Base-by-base conservation (phyloP, 1,284 basidiomycete species). In the Phylloboletellus chloephorus region DNA sequence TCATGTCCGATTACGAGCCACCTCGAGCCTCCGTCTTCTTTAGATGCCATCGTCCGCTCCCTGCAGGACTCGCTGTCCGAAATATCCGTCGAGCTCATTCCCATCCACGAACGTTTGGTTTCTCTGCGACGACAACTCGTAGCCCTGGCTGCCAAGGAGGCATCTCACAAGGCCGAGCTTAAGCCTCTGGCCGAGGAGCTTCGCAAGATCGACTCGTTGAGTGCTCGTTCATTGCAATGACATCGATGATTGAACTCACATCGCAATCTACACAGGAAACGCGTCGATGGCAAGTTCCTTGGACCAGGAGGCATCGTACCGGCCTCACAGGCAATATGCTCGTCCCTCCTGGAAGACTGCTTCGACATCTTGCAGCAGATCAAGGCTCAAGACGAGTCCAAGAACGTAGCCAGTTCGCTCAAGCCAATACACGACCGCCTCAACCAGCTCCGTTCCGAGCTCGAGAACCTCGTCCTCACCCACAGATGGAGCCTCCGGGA, bases 281-380 rank as follows among this genome's bases (percentile, higher is more conserved):
- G 95, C 11, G 90, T 95, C 6, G 92, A 98, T 57, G 93, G 94
- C 43, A 96, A 96, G 64, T 98, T 97, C 66, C 72, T 97, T 17
- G 92, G 91, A 3, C 91, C 92, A 9, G 90, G 90, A 13, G 94
- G 93, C 29, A 84, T 79, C 30, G 86, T 97, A 0, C 92, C 94
- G 9, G 77, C 86, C 32, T 95, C 93, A 7, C 94, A 97, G 64
- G 89, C 88, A 2, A 64, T 87, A n/a, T 88, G 86, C 52, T 82
- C 82, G 0, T 94, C 94, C 2, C 69, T 98, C 21, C 72, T 99
- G 9, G 95, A 98, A 65, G 91, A 95, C 57, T 96, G 92, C 63
- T 99, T 98, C 64, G 94, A 98, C 45, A 89, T 98, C 47, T 76
- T 82, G 31, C 93, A 98, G 66, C 95, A 98, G 64, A 93, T 98